Conservation (phyloP, 1,284 basidiomycete species). For the Malassezia slooffiae region DNA sequence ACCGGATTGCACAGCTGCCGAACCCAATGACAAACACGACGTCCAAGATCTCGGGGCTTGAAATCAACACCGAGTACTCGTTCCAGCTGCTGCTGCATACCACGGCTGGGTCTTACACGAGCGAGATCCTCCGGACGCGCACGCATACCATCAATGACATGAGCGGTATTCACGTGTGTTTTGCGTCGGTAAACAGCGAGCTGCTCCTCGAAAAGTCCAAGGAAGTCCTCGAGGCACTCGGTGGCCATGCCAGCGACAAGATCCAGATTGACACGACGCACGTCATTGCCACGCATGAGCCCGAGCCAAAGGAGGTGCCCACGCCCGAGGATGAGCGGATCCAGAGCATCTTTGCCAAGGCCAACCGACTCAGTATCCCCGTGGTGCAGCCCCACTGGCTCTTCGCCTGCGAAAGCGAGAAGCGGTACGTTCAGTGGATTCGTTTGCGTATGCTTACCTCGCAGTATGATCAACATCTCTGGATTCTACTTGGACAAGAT, state of each 20-base stretch:
- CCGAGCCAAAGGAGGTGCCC: conserved; percentile 2
- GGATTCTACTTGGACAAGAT: conserved; percentile 39
- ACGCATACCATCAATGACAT: conserved; percentile 44
- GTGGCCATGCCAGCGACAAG: conserved; percentile 61
- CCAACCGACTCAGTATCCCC: conserved; percentile 42
- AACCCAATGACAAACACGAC: conserved; percentile 40
- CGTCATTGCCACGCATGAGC: conserved; percentile 33
- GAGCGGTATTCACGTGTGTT: conserved; percentile 40
- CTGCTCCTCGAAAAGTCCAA: conserved; percentile 26
- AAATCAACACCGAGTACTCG: conserved; percentile 39
- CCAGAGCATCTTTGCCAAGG: conserved; percentile 25
- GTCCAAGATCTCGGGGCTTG: conserved; percentile 41
- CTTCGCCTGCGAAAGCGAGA: conserved; percentile 39
- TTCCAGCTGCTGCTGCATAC: conserved; percentile 45
- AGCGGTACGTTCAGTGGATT: conserved; percentile 31
- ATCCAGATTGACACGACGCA: conserved; percentile 62
- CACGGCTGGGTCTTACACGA: conserved; percentile 35
- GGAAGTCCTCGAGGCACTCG: conserved; percentile 24
- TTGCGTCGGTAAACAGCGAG: conserved; percentile 28
- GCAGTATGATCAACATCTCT: conserved; percentile 41
- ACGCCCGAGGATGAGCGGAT: background rate
- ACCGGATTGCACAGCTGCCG: conserved; percentile 40
- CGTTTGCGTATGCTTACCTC: background rate
- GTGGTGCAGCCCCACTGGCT: conserved; percentile 45
- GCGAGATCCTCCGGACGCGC: conserved; percentile 26